Base-by-base conservation (phyloP, 306 rosid genomes). In the Rubus idaeus region DNA sequence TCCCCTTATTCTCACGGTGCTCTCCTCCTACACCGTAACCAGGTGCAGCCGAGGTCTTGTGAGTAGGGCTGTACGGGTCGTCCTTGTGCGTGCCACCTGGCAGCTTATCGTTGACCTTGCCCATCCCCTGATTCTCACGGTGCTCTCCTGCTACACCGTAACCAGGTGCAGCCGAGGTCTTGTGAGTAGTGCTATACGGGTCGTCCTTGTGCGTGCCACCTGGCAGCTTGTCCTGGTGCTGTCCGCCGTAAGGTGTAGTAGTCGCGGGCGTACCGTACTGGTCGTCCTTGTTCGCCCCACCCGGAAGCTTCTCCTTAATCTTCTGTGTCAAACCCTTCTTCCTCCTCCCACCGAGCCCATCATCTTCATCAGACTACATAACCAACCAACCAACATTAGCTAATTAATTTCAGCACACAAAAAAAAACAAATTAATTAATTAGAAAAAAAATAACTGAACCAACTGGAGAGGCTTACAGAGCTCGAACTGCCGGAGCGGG, bases 321-420 rank as follows among this genome's bases (percentile, higher is more conserved):
- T 83, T 85, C 46, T 78, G 84, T 77, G 79, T 65, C 16, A 79
- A 41, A 4, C 88, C 90, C 75, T 70, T 80, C 79, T 84, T 88
- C 75, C 87, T 88, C 55, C 92, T 66, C 74, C 89, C 92, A 13
- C 92, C 91, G 17, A 46, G 75, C 41, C 87, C 90, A 68, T 88
- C 92, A 70, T 84, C 91, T 75, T 86, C 91, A 30, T 30, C 35
- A 1, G 86, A 81, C 89, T 85, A 47, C 20, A n/a, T 1, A 1
- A 30, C 1, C 35, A 30, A 30, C 37, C 4, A 37, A 44, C 11
- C 20, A 21, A 40, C 8, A 14, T 23, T 42, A 26, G 16, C 41
- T 5, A 39, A 45, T 8, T 45, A 1, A 74, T 14, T 23, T 14
- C 20, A 58, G 12, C 14, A 58, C 14, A 58, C 6, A 9, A 9